A percentile compares a stretch with the other conserved stretches of the same genome.
phyloP scores from a whole-genome alignment of 495 filamentous ascomycete species.

The Umbilicaria muhlenbergii region DNA sequence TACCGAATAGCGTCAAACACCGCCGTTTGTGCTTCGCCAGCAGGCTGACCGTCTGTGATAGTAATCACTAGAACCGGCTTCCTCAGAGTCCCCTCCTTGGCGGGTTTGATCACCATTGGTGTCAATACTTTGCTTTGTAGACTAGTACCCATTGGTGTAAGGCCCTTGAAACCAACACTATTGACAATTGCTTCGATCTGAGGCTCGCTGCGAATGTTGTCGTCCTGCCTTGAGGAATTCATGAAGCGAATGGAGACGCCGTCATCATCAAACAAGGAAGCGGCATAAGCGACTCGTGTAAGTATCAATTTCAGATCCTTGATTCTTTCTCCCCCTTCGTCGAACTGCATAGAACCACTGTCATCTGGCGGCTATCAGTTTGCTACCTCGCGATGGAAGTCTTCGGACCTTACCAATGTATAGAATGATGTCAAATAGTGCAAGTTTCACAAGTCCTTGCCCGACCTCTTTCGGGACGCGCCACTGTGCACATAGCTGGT shows the following conservation, averaged over 20 bases:
- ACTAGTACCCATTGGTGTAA: constrained; percentile 52
- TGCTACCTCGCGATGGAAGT: constrained; percentile 2
- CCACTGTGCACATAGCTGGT: constrained; percentile 37
- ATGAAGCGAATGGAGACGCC: constrained; percentile 58
- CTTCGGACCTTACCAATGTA: constrained; percentile 32
- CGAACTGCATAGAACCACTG: constrained; percentile 55
- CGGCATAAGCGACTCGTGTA: constrained; percentile 42
- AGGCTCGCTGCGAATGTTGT: constrained; percentile 40
- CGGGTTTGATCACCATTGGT: constrained; percentile 36
- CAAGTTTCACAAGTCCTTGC: constrained; percentile 50
- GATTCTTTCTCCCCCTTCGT: constrained; percentile 49
- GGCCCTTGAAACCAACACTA: constrained; percentile 45
- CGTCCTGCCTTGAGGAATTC: constrained; percentile 26
- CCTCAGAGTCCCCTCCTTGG: constrained; percentile 30
- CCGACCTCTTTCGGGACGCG: constrained; percentile 44
- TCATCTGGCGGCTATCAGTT: constrained; percentile 29
- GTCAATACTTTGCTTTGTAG: constrained; percentile 48
- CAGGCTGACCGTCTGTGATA: constrained; percentile 54
- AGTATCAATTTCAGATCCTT: constrained; percentile 49
- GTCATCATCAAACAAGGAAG: constrained; percentile 54
- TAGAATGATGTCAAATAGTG: constrained; percentile 49
- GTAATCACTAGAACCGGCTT: constrained; percentile 58
- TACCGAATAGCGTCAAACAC: constrained; percentile 36
- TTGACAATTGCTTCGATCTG: constrained; percentile 41
- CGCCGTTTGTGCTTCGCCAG: constrained; percentile 32